Conservation (phyloP, 2,329 filamentous ascomycete genomes). For the Ceratocystis ficicola region DNA sequence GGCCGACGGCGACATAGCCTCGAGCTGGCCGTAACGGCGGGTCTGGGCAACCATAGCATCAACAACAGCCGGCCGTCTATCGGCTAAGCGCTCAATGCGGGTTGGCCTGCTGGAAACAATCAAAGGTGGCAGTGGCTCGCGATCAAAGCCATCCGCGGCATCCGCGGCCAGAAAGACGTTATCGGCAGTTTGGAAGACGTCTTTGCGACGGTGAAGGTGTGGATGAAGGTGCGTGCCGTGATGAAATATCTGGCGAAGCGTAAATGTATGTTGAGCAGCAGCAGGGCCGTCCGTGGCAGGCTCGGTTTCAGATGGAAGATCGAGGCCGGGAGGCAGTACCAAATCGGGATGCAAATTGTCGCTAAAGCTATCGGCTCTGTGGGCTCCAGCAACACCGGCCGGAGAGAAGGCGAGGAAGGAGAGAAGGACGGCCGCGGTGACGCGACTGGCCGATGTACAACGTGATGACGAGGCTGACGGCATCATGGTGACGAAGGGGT, state of each 20-base stretch:
- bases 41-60: slow-evolving; percentile 67
- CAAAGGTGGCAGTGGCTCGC: slow-evolving; percentile 42
- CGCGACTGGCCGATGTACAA: slow-evolving; percentile 48
- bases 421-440: slow-evolving; percentile 51
- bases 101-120: slow-evolving; percentile 51
- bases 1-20: slow-evolving; percentile 56
- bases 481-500: neutral
- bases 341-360: slow-evolving; percentile 34
- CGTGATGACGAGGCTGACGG: neutral
- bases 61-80: slow-evolving; percentile 63
- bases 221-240: slow-evolving; percentile 76
- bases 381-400: slow-evolving; percentile 29
- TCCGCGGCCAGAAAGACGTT: slow-evolving; percentile 51
- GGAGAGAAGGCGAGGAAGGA: slow-evolving; percentile 52
- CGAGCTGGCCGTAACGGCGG: slow-evolving; percentile 53
- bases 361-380: slow-evolving; percentile 22
- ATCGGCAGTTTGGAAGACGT: slow-evolving; percentile 47
- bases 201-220: slow-evolving; percentile 60
- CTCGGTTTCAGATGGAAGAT: slow-evolving; percentile 34
- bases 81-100: slow-evolving; percentile 67
- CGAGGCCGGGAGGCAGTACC: slow-evolving; percentile 32
- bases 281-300: slow-evolving; percentile 28
- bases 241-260: slow-evolving; percentile 80
- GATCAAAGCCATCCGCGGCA: slow-evolving; percentile 44
- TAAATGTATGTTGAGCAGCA: slow-evolving; percentile 48